Percentiles rank a stretch among this genome's conserved stretches.
Conservation (phyloP, 352 stramenopile species). For the Pilasporangium apinafurcum region DNA sequence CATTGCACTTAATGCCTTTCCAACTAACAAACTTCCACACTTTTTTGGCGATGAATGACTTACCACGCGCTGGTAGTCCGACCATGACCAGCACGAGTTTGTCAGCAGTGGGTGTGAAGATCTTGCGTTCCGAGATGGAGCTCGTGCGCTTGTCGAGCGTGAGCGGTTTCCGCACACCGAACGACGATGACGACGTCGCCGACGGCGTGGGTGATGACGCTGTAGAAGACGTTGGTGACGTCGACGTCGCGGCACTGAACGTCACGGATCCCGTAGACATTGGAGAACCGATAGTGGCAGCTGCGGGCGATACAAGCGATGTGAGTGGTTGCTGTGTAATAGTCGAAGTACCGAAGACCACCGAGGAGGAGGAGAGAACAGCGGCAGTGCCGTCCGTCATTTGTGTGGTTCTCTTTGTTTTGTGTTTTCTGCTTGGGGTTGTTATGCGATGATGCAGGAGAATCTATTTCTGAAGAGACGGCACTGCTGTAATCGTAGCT, state of each 20-base stretch:
- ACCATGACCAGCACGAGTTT: constrained; percentile 96
- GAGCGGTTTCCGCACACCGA: constrained; percentile 4
- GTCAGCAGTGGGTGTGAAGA: constrained; percentile 81
- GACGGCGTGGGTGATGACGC: constrained; percentile 11
- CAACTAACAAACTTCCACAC: constrained; percentile 75
- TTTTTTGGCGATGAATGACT: constrained; percentile 95
- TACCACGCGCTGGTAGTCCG: constrained; percentile 90
- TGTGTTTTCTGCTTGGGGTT: too few relatives aligned
- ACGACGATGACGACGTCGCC: constrained; percentile 1
- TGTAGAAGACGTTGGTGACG: constrained; percentile 3
- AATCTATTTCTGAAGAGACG: too few relatives aligned
- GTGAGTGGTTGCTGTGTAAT: constrained; percentile 3
- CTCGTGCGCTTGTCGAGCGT: constrained; percentile 16
- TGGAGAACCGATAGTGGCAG: neutral
- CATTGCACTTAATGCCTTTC: constrained; percentile 72
- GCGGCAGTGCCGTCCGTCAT: too few relatives aligned
- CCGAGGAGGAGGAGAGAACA: too few relatives aligned
- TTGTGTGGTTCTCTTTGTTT: too few relatives aligned
- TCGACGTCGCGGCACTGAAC: neutral
- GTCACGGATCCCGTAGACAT: neutral
- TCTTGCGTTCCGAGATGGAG: constrained; percentile 69
- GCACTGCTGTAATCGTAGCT: too few relatives aligned
- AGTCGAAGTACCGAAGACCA: too few relatives aligned
- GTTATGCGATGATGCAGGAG: too few relatives aligned
- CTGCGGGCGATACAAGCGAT: neutral